Evolutionary conservation across 805 yeast species (phyloP).

Genomic region (Starmerella vitae): DNA sequence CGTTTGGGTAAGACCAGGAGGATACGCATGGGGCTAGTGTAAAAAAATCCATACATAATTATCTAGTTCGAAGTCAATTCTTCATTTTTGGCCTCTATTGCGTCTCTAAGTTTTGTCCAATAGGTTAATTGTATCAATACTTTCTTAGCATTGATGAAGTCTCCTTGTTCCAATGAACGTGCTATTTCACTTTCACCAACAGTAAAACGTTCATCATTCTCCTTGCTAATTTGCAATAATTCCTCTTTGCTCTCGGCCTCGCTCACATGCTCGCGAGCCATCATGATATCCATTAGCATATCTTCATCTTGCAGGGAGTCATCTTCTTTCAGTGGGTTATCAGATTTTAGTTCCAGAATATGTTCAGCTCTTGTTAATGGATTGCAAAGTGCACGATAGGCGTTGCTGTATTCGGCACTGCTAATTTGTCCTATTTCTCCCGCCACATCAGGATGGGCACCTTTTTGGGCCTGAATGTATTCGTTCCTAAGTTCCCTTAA

Average conservation of each 20-base stretch:
- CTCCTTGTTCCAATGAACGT: slow-evolving; percentile 33
- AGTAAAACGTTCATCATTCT: slow-evolving; percentile 45
- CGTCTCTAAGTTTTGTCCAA: slow-evolving; percentile 65
- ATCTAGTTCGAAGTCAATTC: slow-evolving; percentile 1
- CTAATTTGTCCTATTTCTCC: slow-evolving; percentile 19
- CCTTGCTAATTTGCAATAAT: slow-evolving; percentile 36
- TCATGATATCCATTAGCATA: slow-evolving; percentile 62
- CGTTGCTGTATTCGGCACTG: slow-evolving; percentile 43
- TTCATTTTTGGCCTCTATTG: slow-evolving; percentile 37
- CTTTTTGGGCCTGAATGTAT: slow-evolving; percentile 57
- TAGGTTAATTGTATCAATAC: slow-evolving; percentile 65
- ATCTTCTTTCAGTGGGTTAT: slow-evolving; percentile 42
- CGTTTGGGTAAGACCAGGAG: slow-evolving; percentile 12
- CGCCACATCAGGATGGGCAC: slow-evolving; percentile 67
- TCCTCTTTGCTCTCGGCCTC: slow-evolving; percentile 49
- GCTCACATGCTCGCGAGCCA: slow-evolving; percentile 72
- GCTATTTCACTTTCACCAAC: slow-evolving; percentile 36
- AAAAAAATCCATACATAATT: neutral
- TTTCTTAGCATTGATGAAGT: slow-evolving; percentile 47
- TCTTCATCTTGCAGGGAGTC: slow-evolving; percentile 33
- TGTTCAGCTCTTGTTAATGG: slow-evolving; percentile 64
- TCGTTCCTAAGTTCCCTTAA: slow-evolving; percentile 50
- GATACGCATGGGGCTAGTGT: slow-evolving; percentile 12
- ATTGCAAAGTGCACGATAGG: slow-evolving; percentile 54
- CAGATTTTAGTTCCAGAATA: slow-evolving; percentile 34